A percentile compares a stretch with the other conserved stretches of the same genome.
phyloP scores from a whole-genome alignment of 805 yeast genomes.

The Ogataea ramenticola region DNA sequence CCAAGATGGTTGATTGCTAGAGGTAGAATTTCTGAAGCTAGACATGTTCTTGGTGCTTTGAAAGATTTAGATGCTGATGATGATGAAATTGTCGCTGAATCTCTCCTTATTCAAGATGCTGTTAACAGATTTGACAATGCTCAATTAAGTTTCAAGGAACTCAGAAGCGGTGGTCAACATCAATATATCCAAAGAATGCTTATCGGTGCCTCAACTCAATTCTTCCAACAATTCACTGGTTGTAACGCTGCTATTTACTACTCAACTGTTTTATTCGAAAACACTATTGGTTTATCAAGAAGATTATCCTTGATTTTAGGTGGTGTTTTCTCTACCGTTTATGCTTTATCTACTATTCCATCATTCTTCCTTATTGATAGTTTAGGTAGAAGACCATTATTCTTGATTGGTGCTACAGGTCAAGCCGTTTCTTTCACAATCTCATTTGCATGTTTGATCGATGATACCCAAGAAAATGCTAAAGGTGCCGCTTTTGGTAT shows the following conservation, averaged over 20 bases:
- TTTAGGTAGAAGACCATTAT: slow-evolving; percentile 50
- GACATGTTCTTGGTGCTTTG: slow-evolving; percentile 35
- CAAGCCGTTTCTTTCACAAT: slow-evolving; percentile 43
- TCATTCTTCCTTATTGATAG: slow-evolving; percentile 45
- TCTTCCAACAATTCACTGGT: slow-evolving; percentile 66
- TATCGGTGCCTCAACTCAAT: slow-evolving; percentile 59
- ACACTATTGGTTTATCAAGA: slow-evolving; percentile 41
- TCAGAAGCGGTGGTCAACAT: slow-evolving; percentile 37
- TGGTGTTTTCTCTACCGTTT: slow-evolving; percentile 57
- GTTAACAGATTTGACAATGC: slow-evolving; percentile 25
- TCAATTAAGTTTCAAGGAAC: slow-evolving; percentile 34
- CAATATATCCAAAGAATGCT: slow-evolving; percentile 56
- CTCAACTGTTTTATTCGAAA: slow-evolving; percentile 48
- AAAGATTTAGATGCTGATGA: slow-evolving; percentile 25
- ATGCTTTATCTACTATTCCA: slow-evolving; percentile 55
- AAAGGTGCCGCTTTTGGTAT: slow-evolving; percentile 67
- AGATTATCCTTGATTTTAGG: slow-evolving; percentile 54
- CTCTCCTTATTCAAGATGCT: slow-evolving; percentile 27
- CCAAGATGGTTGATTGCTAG: slow-evolving; percentile 64
- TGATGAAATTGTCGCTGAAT: slow-evolving; percentile 17
- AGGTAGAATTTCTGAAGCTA: slow-evolving; percentile 46
- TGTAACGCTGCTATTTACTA: slow-evolving; percentile 67
- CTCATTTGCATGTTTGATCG: slow-evolving; percentile 41
- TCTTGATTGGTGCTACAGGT: slow-evolving; percentile 38
- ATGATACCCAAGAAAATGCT: slow-evolving; percentile 34